phyloP scores from a whole-genome alignment of 2,329 filamentous ascomycete genomes.

The Emmonsia crescens region DNA sequence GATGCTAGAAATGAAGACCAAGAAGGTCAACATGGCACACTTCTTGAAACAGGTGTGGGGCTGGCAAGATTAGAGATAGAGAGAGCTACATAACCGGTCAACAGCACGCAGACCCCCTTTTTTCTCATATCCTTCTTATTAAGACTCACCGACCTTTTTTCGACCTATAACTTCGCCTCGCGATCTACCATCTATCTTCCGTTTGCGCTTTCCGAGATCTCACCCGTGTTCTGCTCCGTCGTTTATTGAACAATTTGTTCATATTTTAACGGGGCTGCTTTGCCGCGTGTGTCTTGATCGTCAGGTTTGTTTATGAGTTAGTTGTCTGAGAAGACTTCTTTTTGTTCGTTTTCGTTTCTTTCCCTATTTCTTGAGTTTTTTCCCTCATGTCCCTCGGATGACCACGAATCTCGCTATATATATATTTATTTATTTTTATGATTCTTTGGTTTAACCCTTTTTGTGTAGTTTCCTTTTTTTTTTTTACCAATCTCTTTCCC shows the following conservation, averaged over 20 bases:
- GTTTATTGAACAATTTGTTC: not conserved
- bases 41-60: constrained; percentile 95
- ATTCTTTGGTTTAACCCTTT: not conserved
- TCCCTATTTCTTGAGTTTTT: not conserved
- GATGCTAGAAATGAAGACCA: constrained; percentile 93
- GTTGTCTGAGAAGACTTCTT: not conserved
- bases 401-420: not conserved
- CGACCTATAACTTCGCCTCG: not conserved
- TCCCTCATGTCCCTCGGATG: not conserved
- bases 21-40: constrained; percentile 94
- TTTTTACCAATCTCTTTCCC: not conserved
- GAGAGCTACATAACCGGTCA: not conserved
- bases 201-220: not conserved
- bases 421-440: not conserved
- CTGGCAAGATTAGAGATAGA: constrained; percentile 57
- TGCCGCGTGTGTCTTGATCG: not conserved
- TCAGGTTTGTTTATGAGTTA: not conserved
- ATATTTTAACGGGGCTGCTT: not conserved
- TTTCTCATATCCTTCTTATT: not conserved
- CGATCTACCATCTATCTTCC: not conserved
- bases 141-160: not conserved
- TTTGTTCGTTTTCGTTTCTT: not conserved
- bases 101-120: not conserved
- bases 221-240: not conserved
- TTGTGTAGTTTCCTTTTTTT: not conserved